Evolutionary conservation across 257 asterid species (phyloP), one percentile per base, ranked within the genome.

Genomic region (Penstemon eatonii): DNA sequence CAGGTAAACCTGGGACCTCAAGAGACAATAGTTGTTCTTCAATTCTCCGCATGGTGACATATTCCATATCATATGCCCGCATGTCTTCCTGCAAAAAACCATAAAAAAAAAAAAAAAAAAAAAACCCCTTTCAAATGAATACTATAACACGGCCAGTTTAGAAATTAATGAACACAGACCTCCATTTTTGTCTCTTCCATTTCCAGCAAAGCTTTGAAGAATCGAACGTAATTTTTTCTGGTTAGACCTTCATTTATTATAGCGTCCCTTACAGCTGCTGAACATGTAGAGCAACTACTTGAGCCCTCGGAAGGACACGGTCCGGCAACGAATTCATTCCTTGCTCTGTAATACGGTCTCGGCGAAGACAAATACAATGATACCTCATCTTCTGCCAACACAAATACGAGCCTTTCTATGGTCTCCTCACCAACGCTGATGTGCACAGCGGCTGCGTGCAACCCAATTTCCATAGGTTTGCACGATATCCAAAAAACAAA

Each of bases 381-480:
- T 57, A 94, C 75, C 76, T 81, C 87, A 81, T 94, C 96, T 74
- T 94, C 99, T 38, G 91, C 96, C 78, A 91, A 51, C 73, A 94
- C 54, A 73, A 91, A 82, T 61, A 87, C 83, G 36, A 94, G 56
- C 54, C 97, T 84, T 60, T 94, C 99, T 41, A 94, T 84, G 5
- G 79, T 78, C 70, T 94, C 97, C 18, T 91, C 89, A 0, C 85
- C 95, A n/a, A 84, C 87, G 18, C 51, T 77, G 56, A 94, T 73
- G 73, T 88, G 96, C 68, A 94, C 86, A 42, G 97, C 94, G 33
- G 97, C 81, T 8, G 83, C 63, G 73, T 89, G 85, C 76, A 94
- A 58, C 57, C 97, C 99, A 39, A 87, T 82, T 76, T 84, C 95
- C 77, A 89, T 89, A 15, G 97, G 89, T 75, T 94, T 91, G 84